Percentiles rank a stretch among this genome's conserved stretches.
phyloP scores from a whole-genome alignment of 371 early-diverging fungal genomes.

The Vittaforma corneae region DNA sequence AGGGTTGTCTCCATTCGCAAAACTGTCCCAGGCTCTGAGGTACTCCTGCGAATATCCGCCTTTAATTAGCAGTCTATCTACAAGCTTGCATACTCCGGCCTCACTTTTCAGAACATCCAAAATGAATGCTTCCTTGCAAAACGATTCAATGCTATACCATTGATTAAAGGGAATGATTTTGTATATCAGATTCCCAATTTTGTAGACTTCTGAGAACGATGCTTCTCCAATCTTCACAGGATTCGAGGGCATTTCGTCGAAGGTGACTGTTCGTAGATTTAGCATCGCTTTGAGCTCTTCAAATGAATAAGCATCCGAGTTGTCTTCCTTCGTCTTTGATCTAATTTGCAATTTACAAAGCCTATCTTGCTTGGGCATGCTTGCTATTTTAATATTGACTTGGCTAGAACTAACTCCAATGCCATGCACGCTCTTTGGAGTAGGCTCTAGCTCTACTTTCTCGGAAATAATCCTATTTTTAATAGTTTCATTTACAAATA shows the following conservation, averaged over 20 bases:
- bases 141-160: conserved; percentile 8
- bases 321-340: no score
- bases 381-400: no score
- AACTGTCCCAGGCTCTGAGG: conserved; percentile 63
- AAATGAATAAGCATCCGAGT: no score
- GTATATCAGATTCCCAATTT: conserved; percentile 25
- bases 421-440: no score
- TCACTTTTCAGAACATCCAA: conserved; percentile 22
- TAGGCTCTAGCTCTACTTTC: no score
- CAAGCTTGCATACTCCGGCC: conserved; percentile 26
- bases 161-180: conserved; percentile 47
- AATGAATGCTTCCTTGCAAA: conserved; percentile 39
- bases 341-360: no score
- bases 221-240: conserved; percentile 52
- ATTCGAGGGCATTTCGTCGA: conserved; percentile 13
- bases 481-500: no score
- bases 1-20: conserved; percentile 62
- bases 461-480: no score
- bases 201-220: conserved; percentile 53
- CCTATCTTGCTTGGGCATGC: no score
- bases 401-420: no score
- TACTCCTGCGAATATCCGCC: conserved; percentile 36
- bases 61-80: conserved; percentile 20
- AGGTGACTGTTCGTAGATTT: conserved; percentile 1
- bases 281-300: not conserved